Evolutionary conservation across 306 rosid genomes (phyloP), one percentile per base, ranked within the genome.

Genomic region (Prunus dulcis): DNA sequence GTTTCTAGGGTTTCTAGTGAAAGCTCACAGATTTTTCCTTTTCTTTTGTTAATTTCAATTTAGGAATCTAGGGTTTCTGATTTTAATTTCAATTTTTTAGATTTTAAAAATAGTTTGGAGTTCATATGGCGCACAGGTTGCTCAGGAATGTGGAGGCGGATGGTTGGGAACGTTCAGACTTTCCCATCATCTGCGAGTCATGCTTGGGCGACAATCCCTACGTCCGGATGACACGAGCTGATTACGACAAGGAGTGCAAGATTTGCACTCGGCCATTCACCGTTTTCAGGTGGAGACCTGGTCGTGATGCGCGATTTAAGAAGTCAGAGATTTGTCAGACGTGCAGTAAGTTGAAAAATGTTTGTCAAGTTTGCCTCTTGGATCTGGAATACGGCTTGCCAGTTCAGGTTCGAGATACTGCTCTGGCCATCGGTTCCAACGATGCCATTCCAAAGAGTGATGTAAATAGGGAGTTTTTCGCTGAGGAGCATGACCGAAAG

Each of bases 191-290:
- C 74, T 84, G 87, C 63, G 87, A 84, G 69, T 84, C 87, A 41
- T 84, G 87, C 82, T 79, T 84, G 9, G 87, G 87, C 0, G 87
- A 84, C 72, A 84, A 84, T 49, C 87, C 87, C 9, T 84, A 84
- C 13, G 87, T 84, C 41, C 87, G 87, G n/a, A 84, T 84, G 87
- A 63, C 67, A 20, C 12, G 20, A 15, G 91, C 91, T 2, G 93
- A 93, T 66, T 90, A 87, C 82, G 96, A 86, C 77, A 93, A 93
- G 81, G 98, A 93, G 84, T 93, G 98, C 89, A 91, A 93, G 88
- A 93, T 93, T 73, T 93, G 97, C 80, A 93, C 98, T 2, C 82
- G 98, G 41, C 98, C 98, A 4, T 93, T 93, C 81, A 93, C 98
- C 12, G 97, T 93, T 70, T 93, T 93, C 76, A 76, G 97, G 82